These are phyloP conservation scores for Fraxinus latifolia DNA, from an alignment of 305 asterid genomes.

Conservation along the genomic window DNA sequence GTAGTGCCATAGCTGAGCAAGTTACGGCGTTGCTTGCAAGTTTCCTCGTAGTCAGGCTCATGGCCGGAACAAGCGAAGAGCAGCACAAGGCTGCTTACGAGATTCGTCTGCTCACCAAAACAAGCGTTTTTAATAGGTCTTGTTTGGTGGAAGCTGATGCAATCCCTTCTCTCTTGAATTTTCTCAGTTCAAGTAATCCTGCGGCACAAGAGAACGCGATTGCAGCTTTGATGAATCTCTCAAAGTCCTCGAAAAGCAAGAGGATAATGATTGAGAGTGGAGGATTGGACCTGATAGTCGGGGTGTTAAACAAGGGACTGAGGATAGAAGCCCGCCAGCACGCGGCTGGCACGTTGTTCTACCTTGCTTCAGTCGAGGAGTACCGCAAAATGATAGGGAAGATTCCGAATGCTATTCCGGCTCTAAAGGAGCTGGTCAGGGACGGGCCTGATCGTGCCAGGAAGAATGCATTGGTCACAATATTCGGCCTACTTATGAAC, in stretches of 20 bases:
- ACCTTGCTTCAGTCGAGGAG: slow-evolving; percentile 66
- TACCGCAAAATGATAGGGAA: slow-evolving; percentile 50
- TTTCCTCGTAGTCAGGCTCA: slow-evolving; percentile 50
- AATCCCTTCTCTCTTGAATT: slow-evolving; percentile 48
- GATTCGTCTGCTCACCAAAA: slow-evolving; percentile 72
- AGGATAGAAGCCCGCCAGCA: slow-evolving; percentile 63
- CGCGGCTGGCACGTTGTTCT: slow-evolving; percentile 72
- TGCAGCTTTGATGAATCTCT: slow-evolving; percentile 58
- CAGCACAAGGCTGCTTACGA: slow-evolving; percentile 53
- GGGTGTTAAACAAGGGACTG: slow-evolving; percentile 41
- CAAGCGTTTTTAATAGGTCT: slow-evolving; percentile 68
- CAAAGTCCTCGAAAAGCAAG: slow-evolving; percentile 47
- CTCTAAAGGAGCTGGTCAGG: slow-evolving; percentile 44
- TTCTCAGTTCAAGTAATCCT: slow-evolving; percentile 36
- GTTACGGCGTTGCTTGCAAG: slow-evolving; percentile 47
- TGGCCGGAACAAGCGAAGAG: slow-evolving; percentile 37
- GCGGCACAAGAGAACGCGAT: slow-evolving; percentile 53
- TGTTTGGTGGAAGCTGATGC: slow-evolving; percentile 65
- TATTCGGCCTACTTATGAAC: slow-evolving; percentile 52
- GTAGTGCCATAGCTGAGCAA: slow-evolving; percentile 45
- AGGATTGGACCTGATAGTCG: slow-evolving; percentile 46
- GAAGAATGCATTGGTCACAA: slow-evolving; percentile 55
- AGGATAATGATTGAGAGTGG: slow-evolving; percentile 39
- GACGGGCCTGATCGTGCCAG: slow-evolving; percentile 46
- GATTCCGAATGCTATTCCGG: slow-evolving; percentile 43